A percentile compares a stretch with the other conserved stretches of the same genome.
Evolutionary conservation across 805 yeast genomes (phyloP).

Genomic region (Saccharomycopsis schoenii): DNA sequence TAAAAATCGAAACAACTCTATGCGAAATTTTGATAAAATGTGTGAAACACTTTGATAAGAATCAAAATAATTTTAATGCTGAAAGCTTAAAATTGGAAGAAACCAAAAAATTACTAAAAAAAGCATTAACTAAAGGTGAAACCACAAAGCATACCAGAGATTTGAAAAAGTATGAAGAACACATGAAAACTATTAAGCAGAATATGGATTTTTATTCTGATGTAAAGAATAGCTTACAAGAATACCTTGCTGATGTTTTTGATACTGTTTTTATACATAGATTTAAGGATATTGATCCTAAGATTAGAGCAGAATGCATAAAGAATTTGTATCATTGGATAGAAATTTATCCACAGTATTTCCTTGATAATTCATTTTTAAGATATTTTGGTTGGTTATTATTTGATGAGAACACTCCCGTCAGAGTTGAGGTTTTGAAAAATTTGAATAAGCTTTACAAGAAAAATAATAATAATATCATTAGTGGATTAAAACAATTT

Average conservation of each 20-base stretch:
- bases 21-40: constrained; percentile 38
- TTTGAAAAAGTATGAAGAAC: constrained; percentile 28
- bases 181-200: constrained; percentile 36
- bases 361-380: constrained; percentile 58
- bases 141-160: constrained; percentile 25
- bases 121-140: constrained; percentile 25
- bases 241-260: constrained; percentile 53
- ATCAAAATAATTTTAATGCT: constrained; percentile 34
- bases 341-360: constrained; percentile 56
- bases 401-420: constrained; percentile 55
- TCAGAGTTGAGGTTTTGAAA: constrained; percentile 55
- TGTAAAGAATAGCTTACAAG: constrained; percentile 45
- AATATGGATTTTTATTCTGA: constrained; percentile 33
- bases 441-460: constrained; percentile 42
- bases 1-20: constrained; percentile 50
- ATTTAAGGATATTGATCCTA: constrained; percentile 69
- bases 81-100: constrained; percentile 27
- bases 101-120: constrained; percentile 28
- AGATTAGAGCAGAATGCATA: constrained; percentile 63
- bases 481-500: constrained; percentile 67
- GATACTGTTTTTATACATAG: constrained; percentile 63
- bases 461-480: constrained; percentile 28
- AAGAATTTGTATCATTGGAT: constrained; percentile 61
- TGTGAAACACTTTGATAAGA: constrained; percentile 31
- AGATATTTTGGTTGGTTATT: constrained; percentile 79